phyloP scores from a whole-genome alignment of 2,329 filamentous ascomycete genomes.

The Exserohilum turcica region DNA sequence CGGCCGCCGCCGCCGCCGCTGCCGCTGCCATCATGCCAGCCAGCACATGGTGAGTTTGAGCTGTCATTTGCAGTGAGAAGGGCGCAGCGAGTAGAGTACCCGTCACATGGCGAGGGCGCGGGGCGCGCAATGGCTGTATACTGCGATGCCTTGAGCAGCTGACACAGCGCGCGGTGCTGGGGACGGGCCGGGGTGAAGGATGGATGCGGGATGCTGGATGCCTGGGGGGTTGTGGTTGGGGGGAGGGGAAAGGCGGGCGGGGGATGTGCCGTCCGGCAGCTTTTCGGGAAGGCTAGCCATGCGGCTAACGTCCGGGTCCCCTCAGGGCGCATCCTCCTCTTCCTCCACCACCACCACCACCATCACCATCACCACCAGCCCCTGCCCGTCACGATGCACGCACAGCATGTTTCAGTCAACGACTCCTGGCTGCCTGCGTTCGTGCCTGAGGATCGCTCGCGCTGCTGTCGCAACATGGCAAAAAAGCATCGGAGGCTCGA shows the following conservation, averaged over 20 bases:
- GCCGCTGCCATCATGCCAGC: slow-evolving; percentile 18
- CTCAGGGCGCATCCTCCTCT: slow-evolving; percentile 9
- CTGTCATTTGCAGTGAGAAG: background rate
- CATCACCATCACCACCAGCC: background rate
- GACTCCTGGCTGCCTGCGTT: background rate
- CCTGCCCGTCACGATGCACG: background rate
- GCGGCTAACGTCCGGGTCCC: slow-evolving; percentile 16
- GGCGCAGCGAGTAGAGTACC: background rate
- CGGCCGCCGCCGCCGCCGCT: background rate
- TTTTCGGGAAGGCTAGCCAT: background rate
- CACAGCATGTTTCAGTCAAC: background rate
- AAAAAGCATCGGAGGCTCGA: background rate
- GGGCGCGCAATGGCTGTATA: background rate
- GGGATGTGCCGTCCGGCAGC: background rate
- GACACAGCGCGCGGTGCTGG: background rate
- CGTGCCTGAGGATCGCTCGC: background rate
- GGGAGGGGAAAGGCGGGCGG: background rate
- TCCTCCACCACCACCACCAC: slow-evolving; percentile 15
- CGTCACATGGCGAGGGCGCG: background rate
- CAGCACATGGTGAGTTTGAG: slow-evolving; percentile 14
- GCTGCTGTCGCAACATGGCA: background rate
- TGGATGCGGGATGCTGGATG: too few species aligned
- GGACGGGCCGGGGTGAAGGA: background rate
- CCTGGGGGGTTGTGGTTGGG: background rate
- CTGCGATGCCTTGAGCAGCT: background rate